Base-by-base conservation (phyloP, 2,329 filamentous ascomycete species). In the Aspergillus tanneri region DNA sequence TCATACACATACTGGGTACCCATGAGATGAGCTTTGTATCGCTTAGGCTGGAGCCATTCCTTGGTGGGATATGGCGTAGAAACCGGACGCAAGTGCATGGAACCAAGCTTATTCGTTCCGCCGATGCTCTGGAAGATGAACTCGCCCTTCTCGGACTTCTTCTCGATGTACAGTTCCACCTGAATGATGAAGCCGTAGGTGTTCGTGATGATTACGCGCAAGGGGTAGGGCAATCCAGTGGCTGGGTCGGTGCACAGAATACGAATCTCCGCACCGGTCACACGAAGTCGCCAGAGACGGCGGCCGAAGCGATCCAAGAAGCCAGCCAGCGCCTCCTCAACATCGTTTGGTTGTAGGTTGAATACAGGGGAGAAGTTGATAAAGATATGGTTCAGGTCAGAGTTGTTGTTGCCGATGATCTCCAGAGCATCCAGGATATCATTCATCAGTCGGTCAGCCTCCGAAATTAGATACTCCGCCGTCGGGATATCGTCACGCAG, bases 1-100 rank as follows among this genome's bases (percentile, higher is more conserved):
- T 99, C 93, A 71, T 99, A 99, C 46, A 97, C 93, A 69, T 96
- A 99, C 74, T 99, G 93, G 22, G 93, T 99, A 56, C 93, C 93
- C 91, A 99, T 96, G 54, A 97, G 78, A 70, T 99, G 93, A 59
- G 93, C 93, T 86, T 96, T 96, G 85, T 99, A 97, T 62, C 93
- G 85, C 85, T 97, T 97, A 54, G 93, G 93, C 76, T 99, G 93
- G 52, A 99, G 82, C 79, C 91, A 95, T 73, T 96, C 95, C 84
- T 99, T 99, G 66, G 92, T 96, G 28, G 92, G 87, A 73, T 99
- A 99, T 18, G 93, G 90, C 3, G 90, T 91, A 36, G 85, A 88
- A 57, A 97, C 91, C 4, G 91, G 84, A 66, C 95, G 83, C 71
- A 99, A 76, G 68, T 99, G 93, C 86, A 97, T 93, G 41, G 90